Evolutionary conservation across 108 stramenopile genomes (phyloP).

Genomic region (Stephanodiscus minutulus): DNA sequence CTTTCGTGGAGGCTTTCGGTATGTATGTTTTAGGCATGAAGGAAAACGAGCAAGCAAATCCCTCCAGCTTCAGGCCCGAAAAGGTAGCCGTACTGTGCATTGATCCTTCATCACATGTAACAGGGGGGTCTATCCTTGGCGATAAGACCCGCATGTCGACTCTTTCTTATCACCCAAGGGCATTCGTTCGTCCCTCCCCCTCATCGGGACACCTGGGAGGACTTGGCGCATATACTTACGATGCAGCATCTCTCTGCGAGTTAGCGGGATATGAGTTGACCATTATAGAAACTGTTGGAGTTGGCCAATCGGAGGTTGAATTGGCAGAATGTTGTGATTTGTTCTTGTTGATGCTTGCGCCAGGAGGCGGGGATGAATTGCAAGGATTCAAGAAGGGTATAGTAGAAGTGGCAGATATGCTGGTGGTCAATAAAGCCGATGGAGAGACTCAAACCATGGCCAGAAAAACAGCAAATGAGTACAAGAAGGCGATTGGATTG

Average conservation of each 20-base stretch:
- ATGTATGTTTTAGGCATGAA: slow-evolving; percentile 56
- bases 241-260: slow-evolving; percentile 91
- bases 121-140: slow-evolving; percentile 96
- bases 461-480: slow-evolving; percentile 71
- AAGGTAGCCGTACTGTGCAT: slow-evolving; percentile 89
- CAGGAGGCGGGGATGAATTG: slow-evolving; percentile 95
- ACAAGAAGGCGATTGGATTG: slow-evolving; percentile 67
- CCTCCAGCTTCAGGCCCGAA: slow-evolving; percentile 18
- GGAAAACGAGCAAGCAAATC: slow-evolving; percentile 5
- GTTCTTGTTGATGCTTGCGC: slow-evolving; percentile 88
- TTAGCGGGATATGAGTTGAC: slow-evolving; percentile 88
- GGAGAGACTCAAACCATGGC: slow-evolving; percentile 76
- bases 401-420: slow-evolving; percentile 93
- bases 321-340: slow-evolving; percentile 89
- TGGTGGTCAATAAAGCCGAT: slow-evolving; percentile 97
- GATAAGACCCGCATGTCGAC: slow-evolving; percentile 97
- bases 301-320: slow-evolving; percentile 96
- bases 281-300: slow-evolving; percentile 97
- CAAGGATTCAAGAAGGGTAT: slow-evolving; percentile 98
- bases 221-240: slow-evolving; percentile 88
- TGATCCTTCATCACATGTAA: slow-evolving; percentile 88
- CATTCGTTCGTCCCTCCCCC: slow-evolving; percentile 95
- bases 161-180: slow-evolving; percentile 74
- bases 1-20: slow-evolving; percentile 74
- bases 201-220: slow-evolving; percentile 93